Conservation (phyloP, 2,329 filamentous ascomycete genomes). For the Aureobasidium sp. region DNA sequence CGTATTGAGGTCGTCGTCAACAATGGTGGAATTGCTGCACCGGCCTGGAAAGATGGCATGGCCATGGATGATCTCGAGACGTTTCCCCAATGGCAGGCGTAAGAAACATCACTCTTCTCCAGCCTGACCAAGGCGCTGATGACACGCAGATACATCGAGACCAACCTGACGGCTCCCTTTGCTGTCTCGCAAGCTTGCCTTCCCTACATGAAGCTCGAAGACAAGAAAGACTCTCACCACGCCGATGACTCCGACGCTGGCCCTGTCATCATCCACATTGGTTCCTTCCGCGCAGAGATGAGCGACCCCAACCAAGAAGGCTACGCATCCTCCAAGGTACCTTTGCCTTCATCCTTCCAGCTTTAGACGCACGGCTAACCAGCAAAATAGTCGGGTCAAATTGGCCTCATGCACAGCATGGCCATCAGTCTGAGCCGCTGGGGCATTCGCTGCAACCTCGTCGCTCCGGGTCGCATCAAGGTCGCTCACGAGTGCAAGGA, state of each 20-base stretch:
- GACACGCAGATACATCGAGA: constrained; percentile 26
- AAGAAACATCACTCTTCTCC: neutral
- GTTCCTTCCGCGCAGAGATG: constrained; percentile 40
- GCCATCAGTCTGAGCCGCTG: constrained; percentile 34
- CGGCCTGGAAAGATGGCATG: constrained; percentile 24
- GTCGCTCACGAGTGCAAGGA: constrained; percentile 34
- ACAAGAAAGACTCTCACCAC: constrained; percentile 14
- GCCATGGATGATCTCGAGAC: constrained; percentile 26
- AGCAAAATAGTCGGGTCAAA: constrained; percentile 29
- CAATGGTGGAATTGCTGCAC: constrained; percentile 30
- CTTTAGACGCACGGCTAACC: no score
- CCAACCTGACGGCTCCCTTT: constrained; percentile 31
- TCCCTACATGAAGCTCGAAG: constrained; percentile 22
- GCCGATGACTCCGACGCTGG: constrained; percentile 18
- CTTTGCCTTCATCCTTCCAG: neutral
- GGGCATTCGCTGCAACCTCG: constrained; percentile 37
- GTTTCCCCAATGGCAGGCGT: constrained; percentile 29
- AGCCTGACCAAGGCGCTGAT: neutral
- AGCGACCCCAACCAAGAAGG: constrained; percentile 41
- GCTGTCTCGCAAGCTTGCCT: constrained; percentile 23
- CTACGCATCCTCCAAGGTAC: constrained; percentile 37
- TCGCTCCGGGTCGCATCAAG: constrained; percentile 44
- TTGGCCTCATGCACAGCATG: constrained; percentile 42
- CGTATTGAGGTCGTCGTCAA: constrained; percentile 33
- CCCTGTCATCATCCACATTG: constrained; percentile 37